Conservation (phyloP, 2,329 filamentous ascomycete species). For the Colletotrichum sansevieriae region DNA sequence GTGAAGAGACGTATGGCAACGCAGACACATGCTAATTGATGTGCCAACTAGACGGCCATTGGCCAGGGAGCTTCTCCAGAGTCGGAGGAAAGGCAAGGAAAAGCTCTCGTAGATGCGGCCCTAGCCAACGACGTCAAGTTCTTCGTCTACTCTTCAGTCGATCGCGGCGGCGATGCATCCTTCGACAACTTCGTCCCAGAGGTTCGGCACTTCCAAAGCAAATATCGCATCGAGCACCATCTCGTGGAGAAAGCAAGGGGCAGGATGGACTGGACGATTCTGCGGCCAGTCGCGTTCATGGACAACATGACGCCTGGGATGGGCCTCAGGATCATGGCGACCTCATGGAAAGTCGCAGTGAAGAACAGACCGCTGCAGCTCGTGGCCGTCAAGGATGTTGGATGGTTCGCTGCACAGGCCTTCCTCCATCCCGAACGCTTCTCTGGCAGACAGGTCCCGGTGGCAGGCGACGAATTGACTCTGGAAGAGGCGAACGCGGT, state of each 20-base stretch:
- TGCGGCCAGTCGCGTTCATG: conserved; percentile 74
- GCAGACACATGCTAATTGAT: background rate
- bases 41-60: background rate
- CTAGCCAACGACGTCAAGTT: conserved; percentile 67
- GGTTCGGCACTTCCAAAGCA: conserved; percentile 73
- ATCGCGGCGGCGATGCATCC: conserved; percentile 66
- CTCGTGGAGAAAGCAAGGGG: conserved; percentile 61
- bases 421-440: conserved; percentile 54
- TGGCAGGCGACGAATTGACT: conserved; percentile 61
- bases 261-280: conserved; percentile 70
- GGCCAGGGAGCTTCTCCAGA: conserved; percentile 11
- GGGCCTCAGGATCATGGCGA: conserved; percentile 51
- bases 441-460: conserved; percentile 49
- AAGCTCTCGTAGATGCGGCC: conserved; percentile 68
- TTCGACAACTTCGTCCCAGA: conserved; percentile 65
- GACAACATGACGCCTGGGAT: conserved; percentile 61
- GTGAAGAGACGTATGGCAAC: too few relatives aligned
- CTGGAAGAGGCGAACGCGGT: conserved; percentile 43
- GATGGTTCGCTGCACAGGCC: conserved; percentile 58
- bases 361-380: conserved; percentile 54
- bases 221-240: conserved; percentile 72
- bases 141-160: conserved; percentile 74
- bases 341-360: conserved; percentile 49
- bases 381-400: conserved; percentile 59
- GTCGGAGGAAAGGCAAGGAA: conserved; percentile 64